Evolutionary conservation across 208 protist genomes (phyloP).

Genomic region (Crithidia sp.): DNA sequence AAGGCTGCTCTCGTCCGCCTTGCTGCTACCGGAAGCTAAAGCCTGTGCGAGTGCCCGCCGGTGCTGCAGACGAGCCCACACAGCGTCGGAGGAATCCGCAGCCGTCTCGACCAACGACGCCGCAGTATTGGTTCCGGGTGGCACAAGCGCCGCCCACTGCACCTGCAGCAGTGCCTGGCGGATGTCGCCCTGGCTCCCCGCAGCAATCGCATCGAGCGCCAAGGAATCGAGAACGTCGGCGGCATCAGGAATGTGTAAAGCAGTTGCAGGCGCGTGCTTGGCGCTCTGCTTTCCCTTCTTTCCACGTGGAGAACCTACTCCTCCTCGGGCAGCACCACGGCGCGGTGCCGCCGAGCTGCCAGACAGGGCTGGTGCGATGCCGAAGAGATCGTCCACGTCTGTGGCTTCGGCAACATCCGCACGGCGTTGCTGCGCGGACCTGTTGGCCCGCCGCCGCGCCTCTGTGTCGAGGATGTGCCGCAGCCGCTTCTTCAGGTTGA

Average conservation of each 20-base stretch:
- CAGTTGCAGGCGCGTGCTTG: background rate
- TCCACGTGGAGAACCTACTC: background rate
- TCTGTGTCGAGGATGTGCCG: conserved; percentile 38
- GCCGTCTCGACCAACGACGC: no score
- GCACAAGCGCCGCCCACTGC: conserved; percentile 56
- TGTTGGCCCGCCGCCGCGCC: conserved; percentile 3
- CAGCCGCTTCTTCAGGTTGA: conserved; percentile 66
- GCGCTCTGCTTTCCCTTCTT: background rate
- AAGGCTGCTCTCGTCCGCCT: background rate
- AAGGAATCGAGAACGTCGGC: conserved; percentile 11
- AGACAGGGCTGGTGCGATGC: background rate
- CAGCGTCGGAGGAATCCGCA: background rate
- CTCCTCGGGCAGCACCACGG: background rate
- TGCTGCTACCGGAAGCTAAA: background rate
- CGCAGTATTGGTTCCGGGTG: background rate
- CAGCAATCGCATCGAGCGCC: conserved; percentile 46
- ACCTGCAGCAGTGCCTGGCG: conserved; percentile 82
- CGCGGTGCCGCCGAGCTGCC: background rate
- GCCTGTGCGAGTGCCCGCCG: background rate
- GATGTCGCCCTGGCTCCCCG: conserved; percentile 76
- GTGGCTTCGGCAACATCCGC: background rate
- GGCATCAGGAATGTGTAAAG: background rate
- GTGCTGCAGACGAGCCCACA: conserved; percentile 26
- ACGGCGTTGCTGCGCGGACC: background rate
- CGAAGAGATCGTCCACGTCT: background rate